A percentile compares a stretch with the other conserved stretches of the same genome.
Evolutionary conservation across 441 rosid species (phyloP).

Genomic region (Euphorbia schlechtendalii): DNA sequence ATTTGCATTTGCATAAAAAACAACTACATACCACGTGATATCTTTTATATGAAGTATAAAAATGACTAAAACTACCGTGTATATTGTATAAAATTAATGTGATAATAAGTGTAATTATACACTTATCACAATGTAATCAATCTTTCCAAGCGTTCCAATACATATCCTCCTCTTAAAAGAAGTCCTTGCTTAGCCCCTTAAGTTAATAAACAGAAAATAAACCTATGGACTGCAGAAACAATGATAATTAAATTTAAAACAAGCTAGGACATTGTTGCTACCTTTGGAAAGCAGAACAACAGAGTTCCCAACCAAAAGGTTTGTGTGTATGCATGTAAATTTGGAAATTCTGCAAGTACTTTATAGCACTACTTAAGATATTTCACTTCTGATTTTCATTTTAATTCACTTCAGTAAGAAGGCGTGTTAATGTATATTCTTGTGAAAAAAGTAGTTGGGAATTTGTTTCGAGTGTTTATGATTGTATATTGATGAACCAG

Average conservation of each 20-base stretch:
- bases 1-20: too few relatives aligned
- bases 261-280: not conserved
- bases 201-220: constrained; percentile 19
- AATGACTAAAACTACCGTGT: too few relatives aligned
- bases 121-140: constrained; percentile 64
- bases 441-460: not conserved
- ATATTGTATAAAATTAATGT: too few relatives aligned
- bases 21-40: too few relatives aligned
- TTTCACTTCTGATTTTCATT: not conserved
- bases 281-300: not conserved
- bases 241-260: constrained; percentile 2
- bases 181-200: constrained; percentile 93
- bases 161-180: constrained; percentile 95
- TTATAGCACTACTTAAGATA: not conserved
- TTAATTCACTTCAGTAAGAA: not conserved
- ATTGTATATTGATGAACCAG: not conserved
- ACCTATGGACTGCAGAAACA: constrained; percentile 8
- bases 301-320: not conserved
- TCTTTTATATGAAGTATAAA: too few relatives aligned
- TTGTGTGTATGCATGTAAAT: not conserved
- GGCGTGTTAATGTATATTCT: not conserved
- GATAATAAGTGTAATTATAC: too few relatives aligned
- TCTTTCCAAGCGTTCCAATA: constrained; percentile 71
- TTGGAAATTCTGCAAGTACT: not conserved
- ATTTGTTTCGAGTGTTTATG: not conserved